Conservation (phyloP, 805 yeast genomes). For the Nakazawaea siamensis region DNA sequence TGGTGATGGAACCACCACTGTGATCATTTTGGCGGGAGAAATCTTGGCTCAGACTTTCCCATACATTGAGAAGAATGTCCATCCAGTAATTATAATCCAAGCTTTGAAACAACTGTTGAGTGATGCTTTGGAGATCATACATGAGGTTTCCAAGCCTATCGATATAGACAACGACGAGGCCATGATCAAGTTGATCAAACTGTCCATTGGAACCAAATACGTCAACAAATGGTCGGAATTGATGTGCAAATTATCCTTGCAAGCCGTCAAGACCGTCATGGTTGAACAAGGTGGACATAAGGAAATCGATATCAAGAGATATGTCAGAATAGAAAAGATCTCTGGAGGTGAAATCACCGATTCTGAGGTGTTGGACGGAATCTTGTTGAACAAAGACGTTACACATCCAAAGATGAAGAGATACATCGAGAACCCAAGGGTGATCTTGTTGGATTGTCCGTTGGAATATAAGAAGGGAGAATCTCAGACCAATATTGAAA, state of each 20-base stretch:
- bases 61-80: slow-evolving; percentile 88
- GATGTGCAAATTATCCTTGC: slow-evolving; percentile 84
- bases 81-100: slow-evolving; percentile 92
- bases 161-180: slow-evolving; percentile 80
- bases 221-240: slow-evolving; percentile 82
- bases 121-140: slow-evolving; percentile 86
- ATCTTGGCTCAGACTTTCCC: slow-evolving; percentile 93
- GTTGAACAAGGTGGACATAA: slow-evolving; percentile 52
- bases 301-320: slow-evolving; percentile 90
- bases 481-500: slow-evolving; percentile 96
- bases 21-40: slow-evolving; percentile 94
- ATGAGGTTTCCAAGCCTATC: slow-evolving; percentile 74
- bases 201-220: slow-evolving; percentile 95
- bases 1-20: slow-evolving; percentile 98
- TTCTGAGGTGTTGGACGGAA: slow-evolving; percentile 81
- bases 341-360: slow-evolving; percentile 98
- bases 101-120: slow-evolving; percentile 86
- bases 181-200: slow-evolving; percentile 76
- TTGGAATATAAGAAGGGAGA: slow-evolving; percentile 98
- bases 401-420: slow-evolving; percentile 99
- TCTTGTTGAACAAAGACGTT: slow-evolving; percentile 89
- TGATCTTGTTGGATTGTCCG: slow-evolving; percentile 89
- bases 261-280: slow-evolving; percentile 80
- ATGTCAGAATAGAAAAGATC: slow-evolving; percentile 87
- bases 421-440: slow-evolving; percentile 77